A percentile compares a stretch with the other conserved stretches of the same genome.
Conservation (phyloP, 768 basidiomycete species). For the Candolleomyces aberdarensis region DNA sequence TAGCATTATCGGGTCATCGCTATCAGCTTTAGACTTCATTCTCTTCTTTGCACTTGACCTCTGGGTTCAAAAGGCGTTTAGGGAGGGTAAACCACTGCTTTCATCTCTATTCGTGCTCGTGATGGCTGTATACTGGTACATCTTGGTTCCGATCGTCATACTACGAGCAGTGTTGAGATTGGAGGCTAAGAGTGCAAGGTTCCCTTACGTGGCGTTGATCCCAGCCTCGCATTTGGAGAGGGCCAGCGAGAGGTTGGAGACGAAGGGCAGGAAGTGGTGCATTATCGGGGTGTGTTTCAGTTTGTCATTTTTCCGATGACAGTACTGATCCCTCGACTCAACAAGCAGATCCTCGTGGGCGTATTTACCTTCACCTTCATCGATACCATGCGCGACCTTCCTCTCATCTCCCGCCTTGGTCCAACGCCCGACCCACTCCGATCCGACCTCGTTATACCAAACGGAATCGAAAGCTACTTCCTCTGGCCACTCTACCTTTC, state of each 20-base stretch:
- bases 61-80: neutral
- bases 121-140: neutral
- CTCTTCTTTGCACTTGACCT: neutral
- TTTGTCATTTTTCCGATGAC: too few species aligned
- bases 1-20: slow-evolving; percentile 20
- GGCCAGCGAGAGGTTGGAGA: slow-evolving; percentile 21
- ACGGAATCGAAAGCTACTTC: neutral
- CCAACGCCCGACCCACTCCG: neutral
- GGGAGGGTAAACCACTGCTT: neutral
- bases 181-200: slow-evolving; percentile 19
- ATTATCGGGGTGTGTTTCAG: neutral
- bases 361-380: too few species aligned
- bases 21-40: slow-evolving; percentile 13
- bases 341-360: too few species aligned
- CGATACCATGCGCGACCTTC: too few species aligned
- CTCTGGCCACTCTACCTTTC: slow-evolving; percentile 10
- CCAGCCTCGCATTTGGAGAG: slow-evolving; percentile 24
- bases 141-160: slow-evolving; percentile 21
- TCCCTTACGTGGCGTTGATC: slow-evolving; percentile 14
- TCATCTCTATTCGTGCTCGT: neutral
- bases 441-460: neutral
- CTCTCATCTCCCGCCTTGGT: slow-evolving; percentile 5
- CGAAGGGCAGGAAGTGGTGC: neutral
- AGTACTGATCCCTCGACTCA: too few species aligned
- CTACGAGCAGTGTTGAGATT: slow-evolving; percentile 21